phyloP scores from a whole-genome alignment of 177 flowering plant genomes.

The Telopea speciosissima region DNA sequence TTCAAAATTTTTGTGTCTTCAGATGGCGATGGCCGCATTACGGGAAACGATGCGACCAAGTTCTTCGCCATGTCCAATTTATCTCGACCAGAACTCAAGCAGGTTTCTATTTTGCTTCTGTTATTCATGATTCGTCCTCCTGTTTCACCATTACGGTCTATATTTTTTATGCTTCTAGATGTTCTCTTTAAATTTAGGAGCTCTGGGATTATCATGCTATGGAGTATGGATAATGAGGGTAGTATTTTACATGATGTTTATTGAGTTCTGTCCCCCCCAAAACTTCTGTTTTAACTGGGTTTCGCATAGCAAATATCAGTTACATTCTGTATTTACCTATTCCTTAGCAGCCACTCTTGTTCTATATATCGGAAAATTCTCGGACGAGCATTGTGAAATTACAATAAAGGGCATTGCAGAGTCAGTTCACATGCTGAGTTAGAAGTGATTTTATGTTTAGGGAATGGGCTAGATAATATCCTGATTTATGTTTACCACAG shows the following conservation, averaged over 20 bases:
- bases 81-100: constrained; percentile 78
- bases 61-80: constrained; percentile 77
- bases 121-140: background rate
- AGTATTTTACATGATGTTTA: background rate
- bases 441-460: background rate
- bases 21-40: constrained; percentile 88
- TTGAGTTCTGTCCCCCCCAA: background rate
- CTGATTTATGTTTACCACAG: background rate
- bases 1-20: constrained; percentile 3
- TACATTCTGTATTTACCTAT: background rate
- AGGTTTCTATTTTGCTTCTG: constrained; percentile 31
- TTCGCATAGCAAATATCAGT: background rate
- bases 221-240: background rate
- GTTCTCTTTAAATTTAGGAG: background rate
- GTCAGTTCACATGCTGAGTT: background rate
- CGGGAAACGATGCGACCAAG: constrained; percentile 77
- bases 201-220: background rate
- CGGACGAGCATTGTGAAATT: background rate
- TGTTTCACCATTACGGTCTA: background rate
- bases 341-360: too few species aligned
- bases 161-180: background rate
- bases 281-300: too few species aligned
- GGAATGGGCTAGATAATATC: background rate
- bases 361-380: background rate
- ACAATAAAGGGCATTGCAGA: background rate